Conservation (phyloP, 176 grass and related monocot genomes). For the Saccharum spontaneum region DNA sequence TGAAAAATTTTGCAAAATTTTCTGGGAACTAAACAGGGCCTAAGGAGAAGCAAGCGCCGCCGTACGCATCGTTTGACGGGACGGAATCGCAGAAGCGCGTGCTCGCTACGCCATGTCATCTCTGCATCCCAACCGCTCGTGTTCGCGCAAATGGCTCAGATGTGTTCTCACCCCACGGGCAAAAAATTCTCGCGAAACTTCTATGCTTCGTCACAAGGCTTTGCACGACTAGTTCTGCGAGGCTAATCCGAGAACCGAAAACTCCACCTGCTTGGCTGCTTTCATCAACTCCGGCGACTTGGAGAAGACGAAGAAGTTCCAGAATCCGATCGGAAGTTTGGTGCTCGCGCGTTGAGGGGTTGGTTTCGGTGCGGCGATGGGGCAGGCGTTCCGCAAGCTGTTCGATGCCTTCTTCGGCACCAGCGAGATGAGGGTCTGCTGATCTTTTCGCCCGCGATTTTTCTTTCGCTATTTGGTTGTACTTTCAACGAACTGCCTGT, state of each 20-base stretch:
- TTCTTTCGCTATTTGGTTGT: background rate
- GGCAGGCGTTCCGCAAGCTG: slow-evolving; percentile 83
- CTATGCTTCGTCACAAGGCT: background rate
- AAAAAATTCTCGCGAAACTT: slow-evolving; percentile 10
- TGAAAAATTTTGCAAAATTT: no score
- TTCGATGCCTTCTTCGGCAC: slow-evolving; percentile 81
- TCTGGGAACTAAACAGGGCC: no score
- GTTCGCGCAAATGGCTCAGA: background rate
- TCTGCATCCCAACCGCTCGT: slow-evolving; percentile 28
- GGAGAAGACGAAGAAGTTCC: slow-evolving; percentile 2
- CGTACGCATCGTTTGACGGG: background rate
- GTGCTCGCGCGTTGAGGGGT: background rate
- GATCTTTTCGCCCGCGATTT: background rate
- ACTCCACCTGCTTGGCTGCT: background rate
- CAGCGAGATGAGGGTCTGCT: slow-evolving; percentile 75
- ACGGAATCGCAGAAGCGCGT: slow-evolving; percentile 30
- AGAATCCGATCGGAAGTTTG: background rate
- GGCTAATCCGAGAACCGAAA: background rate
- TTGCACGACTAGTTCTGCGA: background rate
- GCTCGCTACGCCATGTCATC: slow-evolving; percentile 30
- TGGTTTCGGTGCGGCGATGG: slow-evolving; percentile 37
- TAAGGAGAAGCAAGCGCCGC: background rate
- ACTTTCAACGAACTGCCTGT: background rate
- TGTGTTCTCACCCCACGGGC: background rate
- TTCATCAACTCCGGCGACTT: slow-evolving; percentile 10